Conservation (phyloP, 2,329 filamentous ascomycete genomes). For the Fusarium sp. region DNA sequence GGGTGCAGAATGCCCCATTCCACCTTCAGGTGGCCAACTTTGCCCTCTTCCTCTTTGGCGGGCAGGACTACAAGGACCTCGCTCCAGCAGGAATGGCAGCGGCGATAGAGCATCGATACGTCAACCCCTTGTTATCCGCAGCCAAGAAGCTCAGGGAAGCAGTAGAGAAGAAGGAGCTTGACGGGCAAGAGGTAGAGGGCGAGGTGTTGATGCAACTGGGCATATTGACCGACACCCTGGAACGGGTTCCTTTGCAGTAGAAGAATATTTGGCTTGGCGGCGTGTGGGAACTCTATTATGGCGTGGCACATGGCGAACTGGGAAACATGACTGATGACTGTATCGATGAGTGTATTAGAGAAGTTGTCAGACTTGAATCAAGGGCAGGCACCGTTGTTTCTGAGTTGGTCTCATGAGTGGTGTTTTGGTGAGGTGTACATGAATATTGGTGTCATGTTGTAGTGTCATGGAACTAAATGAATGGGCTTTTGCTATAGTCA, state of each 20-base stretch:
- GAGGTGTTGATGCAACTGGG: conserved; percentile 54
- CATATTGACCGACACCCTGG: conserved; percentile 57
- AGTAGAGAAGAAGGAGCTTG: conserved; percentile 48
- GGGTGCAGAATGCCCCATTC: conserved; percentile 64
- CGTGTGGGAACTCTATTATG: conserved; percentile 13
- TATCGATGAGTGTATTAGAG: background rate
- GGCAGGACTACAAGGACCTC: conserved; percentile 58
- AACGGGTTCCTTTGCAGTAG: conserved; percentile 55
- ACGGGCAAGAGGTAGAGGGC: conserved; percentile 42
- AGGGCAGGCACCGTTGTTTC: background rate
- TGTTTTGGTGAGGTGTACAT: background rate
- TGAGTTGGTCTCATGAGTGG: background rate
- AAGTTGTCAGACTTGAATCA: background rate
- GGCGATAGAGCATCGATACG: conserved; percentile 69
- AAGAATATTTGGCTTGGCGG: conserved; percentile 13
- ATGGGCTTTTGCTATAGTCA: background rate
- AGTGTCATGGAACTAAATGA: background rate
- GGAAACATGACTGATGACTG: background rate
- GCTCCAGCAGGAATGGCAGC: conserved; percentile 68
- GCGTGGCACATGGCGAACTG: background rate
- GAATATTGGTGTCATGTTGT: background rate
- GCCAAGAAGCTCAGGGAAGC: conserved; percentile 52
- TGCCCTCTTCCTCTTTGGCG: conserved; percentile 65
- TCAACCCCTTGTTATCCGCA: conserved; percentile 63
- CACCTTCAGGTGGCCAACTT: conserved; percentile 72